Base-by-base conservation (phyloP, 352 stramenopile species). In the Globisporangium barbulae region DNA sequence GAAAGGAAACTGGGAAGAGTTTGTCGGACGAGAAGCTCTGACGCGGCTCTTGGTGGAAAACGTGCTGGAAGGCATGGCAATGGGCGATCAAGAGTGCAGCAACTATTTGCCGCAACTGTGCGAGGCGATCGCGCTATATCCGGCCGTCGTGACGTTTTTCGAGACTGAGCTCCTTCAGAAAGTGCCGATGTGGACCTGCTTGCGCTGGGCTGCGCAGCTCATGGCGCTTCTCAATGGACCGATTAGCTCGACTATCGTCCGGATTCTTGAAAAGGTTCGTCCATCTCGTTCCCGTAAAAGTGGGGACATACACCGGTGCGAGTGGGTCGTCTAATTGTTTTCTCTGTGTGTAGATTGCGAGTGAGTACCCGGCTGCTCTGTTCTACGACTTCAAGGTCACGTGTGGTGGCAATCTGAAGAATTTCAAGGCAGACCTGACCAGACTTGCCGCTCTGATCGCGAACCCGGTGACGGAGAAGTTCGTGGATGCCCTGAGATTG, bases 311-410 rank as follows among this genome's bases (percentile, higher is more conserved):
- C 3, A 33, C 12, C 2, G 3, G 9, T 53, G 8, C 2, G 22
- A 30, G 8, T 17, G 28, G n/a, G n/a, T n/a, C 66, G 21, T 45
- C 58, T 65, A 3, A 37, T 13, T 33, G 7, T 58, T 33, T 39
- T 64, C 30, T 28, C 28, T 22, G 58, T 49, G 44, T 66, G 30
- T 52, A 92, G 85, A 85, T 93, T 65, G 86, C 86, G 1, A 69
- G 71, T 7, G 77, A 91, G 60, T 95, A 91, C 57, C 81, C 84
- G 5, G 70, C 69, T 8, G 83, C 86, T 10, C 68, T 95, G 6
- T 94, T 92, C 52, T 95, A 93, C 60, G 86, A 95, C 48, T 95
- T 91, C 63, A 87, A 84, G 61, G 71, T 93, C 33, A 89, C 84
- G 0, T 88, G 72, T 44, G 71, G 59, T 22, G 74, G 72, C 21